These are phyloP conservation scores for Leccinum truebloodii DNA, from an alignment of 768 basidiomycete species.

Conservation along the genomic window DNA sequence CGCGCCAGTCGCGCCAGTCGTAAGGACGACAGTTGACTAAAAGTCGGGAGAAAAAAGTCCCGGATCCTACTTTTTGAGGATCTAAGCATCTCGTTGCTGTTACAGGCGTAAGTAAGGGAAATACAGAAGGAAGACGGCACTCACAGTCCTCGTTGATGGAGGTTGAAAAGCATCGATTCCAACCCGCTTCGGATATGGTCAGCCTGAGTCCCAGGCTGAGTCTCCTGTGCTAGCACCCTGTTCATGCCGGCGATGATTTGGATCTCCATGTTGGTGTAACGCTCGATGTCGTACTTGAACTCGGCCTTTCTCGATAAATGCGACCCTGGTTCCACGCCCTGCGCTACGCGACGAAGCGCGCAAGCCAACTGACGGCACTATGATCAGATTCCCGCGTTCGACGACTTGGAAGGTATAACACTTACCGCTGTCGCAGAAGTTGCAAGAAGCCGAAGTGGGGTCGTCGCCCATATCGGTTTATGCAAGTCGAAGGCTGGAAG, in stretches of 20 bases:
- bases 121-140: slow-evolving; percentile 15
- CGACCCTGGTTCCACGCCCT: background rate
- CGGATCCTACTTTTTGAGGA: too few relatives aligned
- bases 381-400: background rate
- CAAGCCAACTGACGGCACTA: background rate
- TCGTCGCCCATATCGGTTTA: background rate
- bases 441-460: background rate
- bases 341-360: background rate
- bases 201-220: too few relatives aligned
- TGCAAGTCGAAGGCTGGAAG: background rate
- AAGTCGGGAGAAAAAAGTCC: too few relatives aligned
- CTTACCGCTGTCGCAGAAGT: background rate
- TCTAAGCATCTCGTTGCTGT: too few relatives aligned
- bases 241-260: background rate
- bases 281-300: background rate
- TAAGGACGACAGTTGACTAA: too few relatives aligned
- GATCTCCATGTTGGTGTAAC: background rate
- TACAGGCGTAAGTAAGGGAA: too few relatives aligned
- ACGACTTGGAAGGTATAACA: background rate
- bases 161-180: background rate
- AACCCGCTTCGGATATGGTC: too few relatives aligned
- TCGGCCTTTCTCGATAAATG: too few relatives aligned
- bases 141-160: background rate
- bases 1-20: too few relatives aligned
- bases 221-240: background rate